Evolutionary conservation across 2,329 filamentous ascomycete genomes (phyloP), one percentile per base, ranked within the genome.

Genomic region (Neonectria hederae): DNA sequence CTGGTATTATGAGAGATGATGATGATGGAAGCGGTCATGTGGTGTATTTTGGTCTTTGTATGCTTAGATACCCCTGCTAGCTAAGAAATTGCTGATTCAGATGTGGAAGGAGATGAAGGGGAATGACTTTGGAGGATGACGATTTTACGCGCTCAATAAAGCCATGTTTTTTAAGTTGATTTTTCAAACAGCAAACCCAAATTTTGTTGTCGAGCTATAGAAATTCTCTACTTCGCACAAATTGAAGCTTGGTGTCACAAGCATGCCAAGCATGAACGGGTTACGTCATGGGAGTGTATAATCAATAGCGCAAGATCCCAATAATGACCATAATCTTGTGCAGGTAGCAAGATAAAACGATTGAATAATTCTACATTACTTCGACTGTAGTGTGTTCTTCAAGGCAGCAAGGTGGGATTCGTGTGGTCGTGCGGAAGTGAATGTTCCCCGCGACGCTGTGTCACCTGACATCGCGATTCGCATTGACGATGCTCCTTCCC

Each of bases 401-500:
- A 49, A 49, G 17, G 24, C 3, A 14, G 30, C 10, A 8, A 32
- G 11, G 2, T 32, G 14, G 14, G 10, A 21, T 32, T 5, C 17
- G 22, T 24, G 21, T 21, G 10, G 28, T 32, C 17, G 48, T 32
- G 26, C 8, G 28, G 45, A 32, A 21, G 10, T 26, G 28, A 51
- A 32, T n/a, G 26, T 32, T 35, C 48, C 48, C 28, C 26, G 51
- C 60, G 66, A 58, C 57, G 35, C 52, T 62, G 63, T 61, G 68
- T 74, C 72, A 74, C 72, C 72, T 74, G 72, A 74, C 65, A 66
- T 66, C 72, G 71, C 72, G 72, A 73, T 57, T 69, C 49, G 63
- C 58, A 55, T 65, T 54, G 61, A 60, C 55, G 52, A 46, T 26
- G 26, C 14, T 40, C 30, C 30, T 53, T 43, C 40, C 52, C 62